These are phyloP conservation scores for Candida odintsovae DNA, from an alignment of 805 yeast species.

Conservation along the genomic window DNA sequence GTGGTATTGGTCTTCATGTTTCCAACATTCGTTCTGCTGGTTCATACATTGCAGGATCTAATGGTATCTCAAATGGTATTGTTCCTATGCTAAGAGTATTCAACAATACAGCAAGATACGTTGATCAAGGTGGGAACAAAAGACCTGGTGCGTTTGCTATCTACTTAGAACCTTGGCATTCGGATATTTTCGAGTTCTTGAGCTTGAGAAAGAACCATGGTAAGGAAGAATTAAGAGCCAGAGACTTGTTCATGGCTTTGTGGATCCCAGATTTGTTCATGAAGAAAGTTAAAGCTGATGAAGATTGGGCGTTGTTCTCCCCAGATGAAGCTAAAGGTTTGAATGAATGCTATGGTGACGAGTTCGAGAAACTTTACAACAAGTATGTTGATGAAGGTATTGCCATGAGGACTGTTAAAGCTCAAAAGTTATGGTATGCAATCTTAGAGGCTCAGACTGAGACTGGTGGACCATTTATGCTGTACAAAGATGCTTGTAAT, in stretches of 20 bases:
- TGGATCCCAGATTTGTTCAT: constrained; percentile 96
- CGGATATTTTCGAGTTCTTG: constrained; percentile 81
- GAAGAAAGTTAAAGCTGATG: constrained; percentile 77
- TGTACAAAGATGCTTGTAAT: constrained; percentile 92
- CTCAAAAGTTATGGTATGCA: constrained; percentile 91
- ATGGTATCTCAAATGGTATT: constrained; percentile 88
- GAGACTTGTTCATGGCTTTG: constrained; percentile 87
- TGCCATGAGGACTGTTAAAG: constrained; percentile 62
- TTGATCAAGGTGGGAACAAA: constrained; percentile 97
- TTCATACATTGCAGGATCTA: constrained; percentile 84
- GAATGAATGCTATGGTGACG: constrained; percentile 77
- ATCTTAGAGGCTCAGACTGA: constrained; percentile 91
- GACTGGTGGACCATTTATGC: constrained; percentile 94
- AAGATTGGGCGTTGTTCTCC: constrained; percentile 84
- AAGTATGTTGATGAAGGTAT: constrained; percentile 68
- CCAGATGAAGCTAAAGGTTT: constrained; percentile 89
- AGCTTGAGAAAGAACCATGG: constrained; percentile 93
- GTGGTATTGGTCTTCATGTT: constrained; percentile 90
- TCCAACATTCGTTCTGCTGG: constrained; percentile 90
- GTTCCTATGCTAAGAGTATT: constrained; percentile 94
- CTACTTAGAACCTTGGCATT: constrained; percentile 96
- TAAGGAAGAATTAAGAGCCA: constrained; percentile 87
- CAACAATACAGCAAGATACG: constrained; percentile 95
- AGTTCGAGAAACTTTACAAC: constrained; percentile 67
- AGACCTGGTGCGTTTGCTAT: constrained; percentile 97